Conservation (phyloP, 495 filamentous ascomycete species). For the Talaromyces wortmannii region DNA sequence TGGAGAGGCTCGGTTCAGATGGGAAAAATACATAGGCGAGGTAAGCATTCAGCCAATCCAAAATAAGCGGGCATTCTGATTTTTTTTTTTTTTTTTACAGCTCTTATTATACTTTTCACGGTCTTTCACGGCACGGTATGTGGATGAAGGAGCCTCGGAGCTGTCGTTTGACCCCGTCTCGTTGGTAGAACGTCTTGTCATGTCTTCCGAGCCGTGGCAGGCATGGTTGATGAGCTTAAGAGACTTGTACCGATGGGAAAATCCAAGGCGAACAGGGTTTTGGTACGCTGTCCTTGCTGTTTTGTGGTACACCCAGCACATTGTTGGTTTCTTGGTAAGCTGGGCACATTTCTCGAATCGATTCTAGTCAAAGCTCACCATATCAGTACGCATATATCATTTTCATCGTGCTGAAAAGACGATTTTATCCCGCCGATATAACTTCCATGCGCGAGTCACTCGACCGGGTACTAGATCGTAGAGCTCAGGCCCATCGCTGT, state of each 20-base stretch:
- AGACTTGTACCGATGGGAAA: conserved; percentile 37
- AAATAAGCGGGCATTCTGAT: too few species aligned
- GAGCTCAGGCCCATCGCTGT: conserved; percentile 19
- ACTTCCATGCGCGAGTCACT: conserved; percentile 26
- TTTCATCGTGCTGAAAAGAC: conserved; percentile 29
- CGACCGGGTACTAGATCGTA: conserved; percentile 17
- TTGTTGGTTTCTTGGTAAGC: conserved; percentile 30
- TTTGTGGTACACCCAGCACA: conserved; percentile 27
- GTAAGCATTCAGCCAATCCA: conserved; percentile 12
- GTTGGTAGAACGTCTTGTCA: conserved; percentile 31
- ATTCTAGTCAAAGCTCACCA: not conserved
- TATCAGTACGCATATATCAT: conserved; percentile 24
- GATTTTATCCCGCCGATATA: conserved; percentile 21
- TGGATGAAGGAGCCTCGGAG: conserved; percentile 29
- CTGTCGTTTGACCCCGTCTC: conserved; percentile 24
- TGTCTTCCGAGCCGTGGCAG: conserved; percentile 38
- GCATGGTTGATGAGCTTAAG: conserved; percentile 27
- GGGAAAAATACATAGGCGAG: conserved; percentile 31
- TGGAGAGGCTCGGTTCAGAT: conserved; percentile 14
- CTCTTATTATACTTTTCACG: conserved; percentile 29
- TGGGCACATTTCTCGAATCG: not conserved
- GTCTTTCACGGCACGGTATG: conserved; percentile 32
- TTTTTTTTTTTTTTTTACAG: conserved; percentile 6
- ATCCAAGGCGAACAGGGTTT: conserved; percentile 21
- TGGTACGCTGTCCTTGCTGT: conserved; percentile 25